Base-by-base conservation (phyloP, 768 basidiomycete genomes). In the Amanita molliuscula region DNA sequence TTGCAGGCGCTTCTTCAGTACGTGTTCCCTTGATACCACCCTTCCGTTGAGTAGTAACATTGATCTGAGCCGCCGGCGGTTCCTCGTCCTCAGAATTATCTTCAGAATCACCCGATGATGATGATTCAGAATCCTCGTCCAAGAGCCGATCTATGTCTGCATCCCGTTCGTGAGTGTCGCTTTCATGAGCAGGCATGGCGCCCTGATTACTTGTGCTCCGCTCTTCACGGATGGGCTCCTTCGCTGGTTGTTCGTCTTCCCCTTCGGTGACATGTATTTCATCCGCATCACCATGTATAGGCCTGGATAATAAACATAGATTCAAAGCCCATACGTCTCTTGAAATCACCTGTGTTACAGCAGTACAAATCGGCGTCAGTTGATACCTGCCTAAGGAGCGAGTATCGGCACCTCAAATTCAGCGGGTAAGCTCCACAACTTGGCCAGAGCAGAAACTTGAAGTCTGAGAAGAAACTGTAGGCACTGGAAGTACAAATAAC, bases 401-500 rank as follows among this genome's bases (percentile, higher is more conserved):
- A 45, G 8, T 11, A 21, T 21, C 20, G 40, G 48, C 15, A 87
- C 90, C 76, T 91, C 89, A 53, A 90, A 88, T 59, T 89, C 86
- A 0, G 70, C 60, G 6, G 89, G 89, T 18, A 93, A 70, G n/a
- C 68, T 62, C 90, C 90, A 92, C 8, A 79, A 56, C 10, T 59
- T 58, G 3, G 61, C 73, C 51, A 92, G 63, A n/a, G 74, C 73
- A 5, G 66, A 69, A 10, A 92, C 67, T 63, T 96, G 92, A 57
- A 82, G 77, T 28, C 92, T 75, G 9, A 95, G 68, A 48, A 96
- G 67, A 0, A 90, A 67, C 63, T 96, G 94, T 31, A 89, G 70
- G 58, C 86, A 88, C 55, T 93, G 84, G 53, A 89, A 86, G 57
- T 88, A 89, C 51, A 85, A 80, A 60, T 76, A 91, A 34, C 81